Evolutionary conservation across 139 green algal species (phyloP), one percentile per base, ranked within the genome.

Genomic region (Picocystis salinarum): DNA sequence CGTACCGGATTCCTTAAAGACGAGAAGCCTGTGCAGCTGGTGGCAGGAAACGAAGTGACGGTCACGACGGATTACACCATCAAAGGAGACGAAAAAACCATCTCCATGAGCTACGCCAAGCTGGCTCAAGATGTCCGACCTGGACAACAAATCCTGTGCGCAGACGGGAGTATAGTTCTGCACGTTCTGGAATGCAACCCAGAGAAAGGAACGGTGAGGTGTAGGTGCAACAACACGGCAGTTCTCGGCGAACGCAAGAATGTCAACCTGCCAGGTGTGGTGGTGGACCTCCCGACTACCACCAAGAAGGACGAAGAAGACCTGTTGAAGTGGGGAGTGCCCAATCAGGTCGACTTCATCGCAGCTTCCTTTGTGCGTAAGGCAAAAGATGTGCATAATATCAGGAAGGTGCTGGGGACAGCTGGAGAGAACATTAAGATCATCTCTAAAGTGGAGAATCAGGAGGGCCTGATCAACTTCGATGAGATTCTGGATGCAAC

Each of bases 281-380:
- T 91, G 23, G 87, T 96, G 17, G 87, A 97, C 62, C 64, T 97
- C 39, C 87, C 87, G 28, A 94, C 83, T 2, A 58, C 96, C 52
- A 97, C 87, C 1, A 73, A 82, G 17, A 95, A 95, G 70, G 87
- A 96, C 54, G 60, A 84, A 33, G 63, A 83, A 2, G 88, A 97
- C 56, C 66, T 98, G 41, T 46, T 81, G 5, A 62, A 91, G 34
- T 96, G 85, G 87, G 88, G 81, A 34, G 57, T 97, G 23, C 76
- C 78, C 53, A 95, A 96, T 58, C 73, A 91, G 42, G 86, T 96
- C 20, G 88, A 98, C 69, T 86, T 97, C 59, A 85, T 98, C 52
- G 85, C 88, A 19, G 86, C 91, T 2, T 96, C 85, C 5, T 98
- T 98, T 59, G 88, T 98, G 53, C 72, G 85, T 42, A 95, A 95